Evolutionary conservation across 768 basidiomycete genomes (phyloP).

Genomic region (Boletus tylopilopsis): DNA sequence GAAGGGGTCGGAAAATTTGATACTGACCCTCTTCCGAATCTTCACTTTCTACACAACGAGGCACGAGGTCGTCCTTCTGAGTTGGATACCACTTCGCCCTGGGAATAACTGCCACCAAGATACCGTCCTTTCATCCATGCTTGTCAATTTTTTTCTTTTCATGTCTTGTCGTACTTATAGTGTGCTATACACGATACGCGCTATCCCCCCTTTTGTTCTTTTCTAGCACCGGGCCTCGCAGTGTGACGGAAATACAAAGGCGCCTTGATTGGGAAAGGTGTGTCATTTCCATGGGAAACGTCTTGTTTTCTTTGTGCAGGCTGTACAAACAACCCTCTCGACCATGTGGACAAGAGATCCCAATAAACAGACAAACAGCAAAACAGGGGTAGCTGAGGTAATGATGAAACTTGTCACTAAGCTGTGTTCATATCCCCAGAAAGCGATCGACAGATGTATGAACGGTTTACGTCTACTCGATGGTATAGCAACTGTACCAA

Average conservation of each 20-base stretch:
- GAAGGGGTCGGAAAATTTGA: constrained; percentile 13
- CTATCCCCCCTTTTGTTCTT: constrained; percentile 15
- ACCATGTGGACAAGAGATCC: too few relatives aligned
- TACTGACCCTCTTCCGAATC: constrained; percentile 16
- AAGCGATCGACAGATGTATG: constrained; percentile 17
- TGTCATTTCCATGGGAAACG: neutral
- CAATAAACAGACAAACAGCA: neutral
- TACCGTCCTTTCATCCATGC: constrained; percentile 3
- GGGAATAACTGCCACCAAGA: constrained; percentile 16
- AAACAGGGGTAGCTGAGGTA: constrained; percentile 29
- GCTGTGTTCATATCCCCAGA: constrained; percentile 18
- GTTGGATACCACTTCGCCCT: constrained; percentile 10
- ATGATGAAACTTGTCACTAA: constrained; percentile 26
- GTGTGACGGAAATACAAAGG: neutral
- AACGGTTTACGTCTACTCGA: constrained; percentile 3
- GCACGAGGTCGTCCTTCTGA: constrained; percentile 20
- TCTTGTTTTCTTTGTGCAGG: neutral
- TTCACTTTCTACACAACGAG: constrained; percentile 3
- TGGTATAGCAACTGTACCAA: constrained; percentile 2
- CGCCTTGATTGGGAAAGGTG: neutral
- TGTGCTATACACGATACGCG: constrained; percentile 12
- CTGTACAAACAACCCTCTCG: neutral
- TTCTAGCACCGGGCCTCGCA: neutral
- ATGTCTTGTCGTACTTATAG: neutral
- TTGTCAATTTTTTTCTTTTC: constrained; percentile 14